A percentile compares a stretch with the other conserved stretches of the same genome.
Conservation (phyloP, 2,329 filamentous ascomycete species). For the Phialophora chinensis region DNA sequence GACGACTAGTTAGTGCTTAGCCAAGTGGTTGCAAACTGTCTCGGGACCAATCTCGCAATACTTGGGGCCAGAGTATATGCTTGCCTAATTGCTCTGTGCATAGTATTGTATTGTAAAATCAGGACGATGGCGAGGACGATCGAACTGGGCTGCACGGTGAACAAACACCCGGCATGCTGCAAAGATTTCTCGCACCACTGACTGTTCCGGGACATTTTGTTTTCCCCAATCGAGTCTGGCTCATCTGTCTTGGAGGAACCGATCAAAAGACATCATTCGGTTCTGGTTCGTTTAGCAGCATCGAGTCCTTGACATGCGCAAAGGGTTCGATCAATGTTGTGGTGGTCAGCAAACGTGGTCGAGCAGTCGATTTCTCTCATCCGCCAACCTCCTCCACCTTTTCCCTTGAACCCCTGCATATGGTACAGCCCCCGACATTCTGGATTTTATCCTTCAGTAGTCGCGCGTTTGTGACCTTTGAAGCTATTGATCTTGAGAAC, state of each 20-base stretch:
- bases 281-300: background rate
- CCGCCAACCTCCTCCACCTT: constrained; percentile 26
- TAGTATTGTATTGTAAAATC: background rate
- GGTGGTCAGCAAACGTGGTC: constrained; percentile 2
- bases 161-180: background rate
- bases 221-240: background rate
- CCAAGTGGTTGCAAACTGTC: constrained; percentile 9
- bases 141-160: background rate
- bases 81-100: background rate
- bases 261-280: background rate
- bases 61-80: constrained; percentile 1
- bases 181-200: background rate
- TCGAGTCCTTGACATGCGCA: background rate
- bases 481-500: constrained; percentile 68
- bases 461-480: constrained; percentile 86
- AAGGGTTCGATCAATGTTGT: background rate
- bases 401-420: constrained; percentile 32
- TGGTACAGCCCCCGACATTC: constrained; percentile 33
- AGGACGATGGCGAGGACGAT: background rate
- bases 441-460: constrained; percentile 57
- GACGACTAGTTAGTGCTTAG: constrained; percentile 11
- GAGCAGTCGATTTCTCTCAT: background rate
- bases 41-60: constrained; percentile 14
- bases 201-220: background rate
- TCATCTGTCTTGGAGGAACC: background rate